Conservation (phyloP, 257 asterid species). For the Nicotiana obtusifolia region DNA sequence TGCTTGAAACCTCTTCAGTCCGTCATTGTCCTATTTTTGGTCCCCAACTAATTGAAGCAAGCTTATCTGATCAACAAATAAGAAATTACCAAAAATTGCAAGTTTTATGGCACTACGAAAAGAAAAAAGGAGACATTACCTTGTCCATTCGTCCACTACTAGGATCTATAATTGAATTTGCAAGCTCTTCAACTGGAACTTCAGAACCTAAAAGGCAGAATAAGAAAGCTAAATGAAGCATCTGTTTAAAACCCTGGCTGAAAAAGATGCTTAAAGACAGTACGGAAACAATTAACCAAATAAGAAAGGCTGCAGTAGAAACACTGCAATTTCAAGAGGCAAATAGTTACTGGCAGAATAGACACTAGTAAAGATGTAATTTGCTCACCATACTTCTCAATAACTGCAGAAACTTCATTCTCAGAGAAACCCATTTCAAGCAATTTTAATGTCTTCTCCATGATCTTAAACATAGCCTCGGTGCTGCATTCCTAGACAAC, state of each 20-base stretch:
- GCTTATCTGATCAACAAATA: not conserved
- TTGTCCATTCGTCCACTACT: slow-evolving; percentile 25
- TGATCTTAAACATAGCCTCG: slow-evolving; percentile 71
- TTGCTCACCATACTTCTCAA: slow-evolving; percentile 79
- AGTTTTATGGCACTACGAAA: not conserved
- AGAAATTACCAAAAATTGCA: not conserved
- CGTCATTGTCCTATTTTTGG: not conserved
- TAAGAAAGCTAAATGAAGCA: slow-evolving; percentile 8
- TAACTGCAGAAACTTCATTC: slow-evolving; percentile 68
- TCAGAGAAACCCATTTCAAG: slow-evolving; percentile 95
- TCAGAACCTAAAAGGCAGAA: slow-evolving; percentile 54
- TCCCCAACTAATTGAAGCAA: not conserved
- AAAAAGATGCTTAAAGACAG: not conserved
- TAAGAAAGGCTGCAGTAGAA: slow-evolving; percentile 5
- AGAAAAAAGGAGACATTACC: slow-evolving; percentile 29
- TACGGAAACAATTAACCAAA: not conserved
- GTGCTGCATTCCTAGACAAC: slow-evolving; percentile 53
- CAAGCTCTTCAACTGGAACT: slow-evolving; percentile 54
- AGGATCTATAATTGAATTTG: slow-evolving; percentile 50
- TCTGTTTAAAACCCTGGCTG: not conserved
- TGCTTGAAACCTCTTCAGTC: not conserved
- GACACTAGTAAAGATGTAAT: slow-evolving; percentile 9
- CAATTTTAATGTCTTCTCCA: slow-evolving; percentile 86
- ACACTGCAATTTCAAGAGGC: not conserved
- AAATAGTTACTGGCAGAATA: not conserved